Conservation (phyloP, 148 eudicot genomes). For the Rhododendron vialii region DNA sequence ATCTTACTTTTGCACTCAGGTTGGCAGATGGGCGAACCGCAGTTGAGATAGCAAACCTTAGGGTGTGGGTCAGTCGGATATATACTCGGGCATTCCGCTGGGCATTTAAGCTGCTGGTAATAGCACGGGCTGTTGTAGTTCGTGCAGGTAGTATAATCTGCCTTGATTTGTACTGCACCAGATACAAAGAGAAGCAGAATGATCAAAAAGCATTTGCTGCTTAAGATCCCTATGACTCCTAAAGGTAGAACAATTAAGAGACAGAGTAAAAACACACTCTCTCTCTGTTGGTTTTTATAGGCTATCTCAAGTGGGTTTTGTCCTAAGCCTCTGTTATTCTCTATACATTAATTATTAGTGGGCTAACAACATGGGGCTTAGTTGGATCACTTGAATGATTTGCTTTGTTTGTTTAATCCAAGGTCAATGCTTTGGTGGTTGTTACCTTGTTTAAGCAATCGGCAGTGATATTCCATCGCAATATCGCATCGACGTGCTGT, state of each 20-base stretch:
- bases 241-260: background rate
- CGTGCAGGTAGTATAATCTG: slow-evolving; percentile 28
- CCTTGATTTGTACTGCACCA: slow-evolving; percentile 1
- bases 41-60: slow-evolving; percentile 59
- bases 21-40: slow-evolving; percentile 50
- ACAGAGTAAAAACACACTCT: background rate
- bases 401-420: background rate
- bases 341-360: background rate
- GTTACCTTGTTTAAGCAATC: slow-evolving; percentile 9
- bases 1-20: slow-evolving; percentile 56
- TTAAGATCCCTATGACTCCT: slow-evolving; percentile 17
- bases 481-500: background rate
- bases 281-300: slow-evolving; percentile 4
- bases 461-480: background rate
- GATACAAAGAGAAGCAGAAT: slow-evolving; percentile 16
- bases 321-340: background rate
- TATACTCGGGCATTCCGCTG: slow-evolving; percentile 49
- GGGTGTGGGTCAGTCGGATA: slow-evolving; percentile 35
- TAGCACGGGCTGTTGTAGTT: slow-evolving; percentile 41
- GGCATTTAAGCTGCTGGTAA: slow-evolving; percentile 40
- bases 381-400: background rate
- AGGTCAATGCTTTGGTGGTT: slow-evolving; percentile 18
- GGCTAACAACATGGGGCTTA: background rate
- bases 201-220: slow-evolving; percentile 14
- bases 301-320: background rate